Conservation (phyloP, 139 green algal species). For the Ulvella scutata region DNA sequence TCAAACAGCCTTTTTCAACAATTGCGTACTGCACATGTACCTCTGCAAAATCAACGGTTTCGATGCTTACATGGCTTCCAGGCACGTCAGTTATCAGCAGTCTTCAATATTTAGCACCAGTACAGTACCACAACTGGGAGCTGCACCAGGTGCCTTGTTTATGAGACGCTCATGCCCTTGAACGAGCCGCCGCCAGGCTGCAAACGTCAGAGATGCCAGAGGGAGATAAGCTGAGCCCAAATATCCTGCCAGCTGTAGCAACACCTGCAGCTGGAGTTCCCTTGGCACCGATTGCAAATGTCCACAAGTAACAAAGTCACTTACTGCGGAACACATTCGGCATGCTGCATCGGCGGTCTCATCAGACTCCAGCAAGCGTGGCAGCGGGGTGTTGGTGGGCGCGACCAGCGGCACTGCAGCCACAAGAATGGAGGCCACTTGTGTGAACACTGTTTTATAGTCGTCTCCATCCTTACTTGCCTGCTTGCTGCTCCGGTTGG, state of each 20-base stretch:
- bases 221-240: neutral
- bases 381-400: neutral
- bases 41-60: too few species aligned
- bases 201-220: neutral
- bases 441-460: neutral
- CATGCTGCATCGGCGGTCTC: neutral
- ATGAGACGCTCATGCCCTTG: neutral
- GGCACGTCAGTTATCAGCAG: too few species aligned
- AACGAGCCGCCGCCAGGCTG: neutral
- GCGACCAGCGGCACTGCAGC: neutral
- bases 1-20: too few species aligned
- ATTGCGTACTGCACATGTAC: too few species aligned
- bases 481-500: slow-evolving; percentile 1
- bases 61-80: too few species aligned
- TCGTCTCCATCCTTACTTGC: neutral
- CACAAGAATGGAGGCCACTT: neutral
- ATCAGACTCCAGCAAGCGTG: neutral
- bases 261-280: neutral
- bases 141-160: neutral
- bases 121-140: too few species aligned
- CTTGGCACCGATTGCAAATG: neutral
- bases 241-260: neutral
- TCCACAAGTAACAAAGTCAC: neutral
- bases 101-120: too few species aligned
- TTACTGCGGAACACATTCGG: neutral